Conservation (phyloP, 2,329 filamentous ascomycete species). For the Lecanoromycetidae sp. region DNA sequence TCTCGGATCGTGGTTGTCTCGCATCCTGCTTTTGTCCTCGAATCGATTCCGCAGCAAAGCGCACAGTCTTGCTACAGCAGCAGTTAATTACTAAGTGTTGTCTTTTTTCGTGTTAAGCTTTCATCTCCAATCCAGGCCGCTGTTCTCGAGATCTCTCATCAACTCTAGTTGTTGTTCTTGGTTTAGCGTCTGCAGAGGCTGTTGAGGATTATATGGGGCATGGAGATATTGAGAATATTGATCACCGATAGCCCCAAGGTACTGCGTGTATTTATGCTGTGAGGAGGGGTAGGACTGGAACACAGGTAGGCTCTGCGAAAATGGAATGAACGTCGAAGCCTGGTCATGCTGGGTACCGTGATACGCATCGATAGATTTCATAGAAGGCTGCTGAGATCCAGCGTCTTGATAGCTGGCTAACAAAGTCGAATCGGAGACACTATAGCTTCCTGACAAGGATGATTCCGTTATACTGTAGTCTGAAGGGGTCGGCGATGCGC, state of each 20-base stretch:
- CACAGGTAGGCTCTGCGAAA: not conserved
- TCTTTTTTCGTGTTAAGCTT: not conserved
- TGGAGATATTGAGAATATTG: conserved; percentile 38
- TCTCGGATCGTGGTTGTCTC: too few relatives aligned
- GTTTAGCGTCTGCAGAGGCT: conserved; percentile 57
- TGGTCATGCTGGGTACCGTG: conserved; percentile 10
- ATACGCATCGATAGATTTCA: not conserved
- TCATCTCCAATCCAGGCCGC: conserved; percentile 3
- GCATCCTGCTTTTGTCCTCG: too few relatives aligned
- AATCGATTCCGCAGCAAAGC: too few relatives aligned
- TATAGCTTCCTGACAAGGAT: not conserved
- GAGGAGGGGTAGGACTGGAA: not conserved
- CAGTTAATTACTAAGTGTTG: too few relatives aligned
- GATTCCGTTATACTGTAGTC: conserved; percentile 4
- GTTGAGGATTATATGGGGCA: conserved; percentile 36
- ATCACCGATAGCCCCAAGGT: conserved; percentile 33
- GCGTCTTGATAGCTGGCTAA: not conserved
- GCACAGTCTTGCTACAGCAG: too few relatives aligned
- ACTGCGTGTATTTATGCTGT: conserved; percentile 24
- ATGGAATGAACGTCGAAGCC: conserved; percentile 19
- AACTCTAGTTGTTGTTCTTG: conserved; percentile 73
- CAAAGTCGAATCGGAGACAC: not conserved
- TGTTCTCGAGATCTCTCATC: conserved; percentile 59
- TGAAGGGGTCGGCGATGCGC: conserved; percentile 2
- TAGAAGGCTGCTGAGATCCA: not conserved